phyloP scores from a whole-genome alignment of 805 yeast genomes.

The Millerozyma miso region DNA sequence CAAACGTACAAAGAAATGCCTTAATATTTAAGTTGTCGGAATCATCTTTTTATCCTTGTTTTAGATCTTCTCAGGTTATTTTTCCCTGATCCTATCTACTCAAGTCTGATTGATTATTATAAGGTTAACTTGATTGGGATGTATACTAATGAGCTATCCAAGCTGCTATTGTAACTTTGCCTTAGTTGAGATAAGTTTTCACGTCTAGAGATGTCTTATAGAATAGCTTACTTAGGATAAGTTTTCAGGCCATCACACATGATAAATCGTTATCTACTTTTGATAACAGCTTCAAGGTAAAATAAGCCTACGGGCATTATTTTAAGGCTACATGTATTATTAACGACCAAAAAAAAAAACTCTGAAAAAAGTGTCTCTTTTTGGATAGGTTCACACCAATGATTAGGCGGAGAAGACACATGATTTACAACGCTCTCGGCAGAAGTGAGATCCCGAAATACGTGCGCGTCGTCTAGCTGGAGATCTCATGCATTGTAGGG shows the following conservation, averaged over 20 bases:
- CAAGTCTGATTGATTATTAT: not conserved
- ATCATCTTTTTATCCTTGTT: not conserved
- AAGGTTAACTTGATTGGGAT: not conserved
- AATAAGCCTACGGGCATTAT: too few species aligned
- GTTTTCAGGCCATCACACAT: not conserved
- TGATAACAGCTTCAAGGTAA: not conserved
- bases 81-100: not conserved
- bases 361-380: too few species aligned
- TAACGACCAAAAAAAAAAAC: too few species aligned
- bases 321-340: too few species aligned
- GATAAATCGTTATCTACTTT: not conserved
- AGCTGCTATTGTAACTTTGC: too few species aligned
- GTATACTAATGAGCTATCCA: too few species aligned
- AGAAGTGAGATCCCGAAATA: too few species aligned
- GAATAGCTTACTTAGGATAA: not conserved
- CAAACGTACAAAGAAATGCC: not conserved
- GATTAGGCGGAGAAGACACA: too few species aligned
- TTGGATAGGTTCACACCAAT: too few species aligned
- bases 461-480: too few species aligned
- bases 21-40: not conserved
- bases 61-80: not conserved
- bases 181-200: not conserved
- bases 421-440: too few species aligned
- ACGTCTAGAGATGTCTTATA: not conserved
- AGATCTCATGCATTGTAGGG: too few species aligned